Percentiles rank a stretch among this genome's conserved stretches.
phyloP scores from a whole-genome alignment of 2,329 filamentous ascomycete genomes.

The Zymoseptoria ardabiliae region DNA sequence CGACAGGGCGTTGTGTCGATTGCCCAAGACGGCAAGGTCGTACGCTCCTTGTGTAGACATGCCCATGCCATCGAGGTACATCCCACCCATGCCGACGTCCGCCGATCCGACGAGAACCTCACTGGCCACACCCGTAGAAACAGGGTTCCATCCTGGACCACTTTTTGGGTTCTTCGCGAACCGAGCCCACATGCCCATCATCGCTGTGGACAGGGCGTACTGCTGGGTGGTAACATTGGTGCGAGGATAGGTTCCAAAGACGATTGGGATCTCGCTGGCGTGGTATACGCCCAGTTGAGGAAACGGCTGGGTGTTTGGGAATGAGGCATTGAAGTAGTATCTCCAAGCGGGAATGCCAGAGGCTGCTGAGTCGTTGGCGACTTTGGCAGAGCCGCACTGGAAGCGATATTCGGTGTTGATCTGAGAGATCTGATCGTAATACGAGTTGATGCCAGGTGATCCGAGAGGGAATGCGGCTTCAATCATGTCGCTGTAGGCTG shows the following conservation, averaged over 20 bases:
- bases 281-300: slow-evolving; percentile 27
- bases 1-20: slow-evolving; percentile 15
- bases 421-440: slow-evolving; percentile 12
- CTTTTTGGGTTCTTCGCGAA: slow-evolving; percentile 33
- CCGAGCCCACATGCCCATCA: slow-evolving; percentile 30
- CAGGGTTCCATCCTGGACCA: slow-evolving; percentile 32
- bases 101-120: slow-evolving; percentile 18
- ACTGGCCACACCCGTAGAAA: slow-evolving; percentile 20
- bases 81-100: slow-evolving; percentile 16
- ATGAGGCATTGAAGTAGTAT: slow-evolving; percentile 33
- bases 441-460: slow-evolving; percentile 9
- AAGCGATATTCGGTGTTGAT: slow-evolving; percentile 16
- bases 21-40: slow-evolving; percentile 23
- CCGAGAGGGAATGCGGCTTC: slow-evolving; percentile 24
- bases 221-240: slow-evolving; percentile 26
- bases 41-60: slow-evolving; percentile 15
- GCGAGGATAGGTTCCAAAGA: slow-evolving; percentile 29
- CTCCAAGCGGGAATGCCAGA: slow-evolving; percentile 30
- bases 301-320: slow-evolving; percentile 27
- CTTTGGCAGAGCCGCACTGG: slow-evolving; percentile 23
- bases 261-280: slow-evolving; percentile 29
- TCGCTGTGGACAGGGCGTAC: slow-evolving; percentile 24
- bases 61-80: slow-evolving; percentile 13
- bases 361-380: slow-evolving; percentile 24
- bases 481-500: slow-evolving; percentile 18